These are phyloP conservation scores for Russula dissimulans DNA, from an alignment of 768 basidiomycete genomes.

Conservation along the genomic window DNA sequence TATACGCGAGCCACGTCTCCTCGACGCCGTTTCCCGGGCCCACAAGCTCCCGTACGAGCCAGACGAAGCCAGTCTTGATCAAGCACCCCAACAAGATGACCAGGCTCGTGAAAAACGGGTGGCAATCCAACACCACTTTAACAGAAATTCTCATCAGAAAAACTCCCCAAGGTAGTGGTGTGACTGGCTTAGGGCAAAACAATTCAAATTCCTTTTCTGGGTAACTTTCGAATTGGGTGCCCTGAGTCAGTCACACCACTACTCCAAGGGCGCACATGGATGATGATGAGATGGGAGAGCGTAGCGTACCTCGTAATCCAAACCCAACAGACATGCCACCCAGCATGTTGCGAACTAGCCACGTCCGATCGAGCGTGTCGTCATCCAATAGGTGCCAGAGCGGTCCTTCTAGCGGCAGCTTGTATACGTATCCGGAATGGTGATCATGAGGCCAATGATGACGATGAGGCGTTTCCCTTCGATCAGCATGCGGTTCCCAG, in stretches of 20 bases:
- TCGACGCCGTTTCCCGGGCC: slow-evolving; percentile 46
- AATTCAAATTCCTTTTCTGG: no score
- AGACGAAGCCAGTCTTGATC: slow-evolving; percentile 55
- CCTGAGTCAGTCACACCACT: no score
- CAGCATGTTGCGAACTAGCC: slow-evolving; percentile 74
- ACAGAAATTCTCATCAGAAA: no score
- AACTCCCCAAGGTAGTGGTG: no score
- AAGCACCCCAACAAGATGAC: slow-evolving; percentile 69
- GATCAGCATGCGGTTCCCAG: slow-evolving; percentile 40
- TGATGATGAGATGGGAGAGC: background rate
- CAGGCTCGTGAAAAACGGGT: slow-evolving; percentile 64
- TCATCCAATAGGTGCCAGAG: slow-evolving; percentile 56
- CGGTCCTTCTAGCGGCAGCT: slow-evolving; percentile 26
- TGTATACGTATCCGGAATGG: slow-evolving; percentile 21
- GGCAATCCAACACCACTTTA: slow-evolving; percentile 68
- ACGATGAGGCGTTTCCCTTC: background rate
- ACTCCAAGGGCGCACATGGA: background rate
- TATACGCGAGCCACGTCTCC: slow-evolving; percentile 76
- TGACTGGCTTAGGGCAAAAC: no score
- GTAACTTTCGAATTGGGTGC: no score
- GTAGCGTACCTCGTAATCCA: slow-evolving; percentile 58
- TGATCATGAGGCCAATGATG: background rate
- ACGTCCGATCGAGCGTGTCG: slow-evolving; percentile 68
- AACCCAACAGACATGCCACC: slow-evolving; percentile 86
- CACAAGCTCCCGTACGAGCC: slow-evolving; percentile 57